These are phyloP conservation scores for Blepharisma undulans DNA, from an alignment of 169 alveolate species.

Conservation along the genomic window DNA sequence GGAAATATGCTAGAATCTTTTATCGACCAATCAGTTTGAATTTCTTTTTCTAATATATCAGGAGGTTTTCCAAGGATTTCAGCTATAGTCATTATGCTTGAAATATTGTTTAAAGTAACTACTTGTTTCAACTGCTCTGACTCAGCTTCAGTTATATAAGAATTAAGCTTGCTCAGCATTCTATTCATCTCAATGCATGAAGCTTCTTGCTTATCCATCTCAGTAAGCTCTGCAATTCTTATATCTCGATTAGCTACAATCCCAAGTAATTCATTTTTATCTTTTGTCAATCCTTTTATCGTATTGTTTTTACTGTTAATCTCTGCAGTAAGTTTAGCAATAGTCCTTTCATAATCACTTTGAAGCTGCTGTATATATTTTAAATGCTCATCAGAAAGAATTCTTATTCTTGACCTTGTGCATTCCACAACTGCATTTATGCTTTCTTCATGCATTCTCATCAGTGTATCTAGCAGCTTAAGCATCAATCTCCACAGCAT, in stretches of 20 bases:
- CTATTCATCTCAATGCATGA: slow-evolving; percentile 8
- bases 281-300: neutral
- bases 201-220: neutral
- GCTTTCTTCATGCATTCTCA: neutral
- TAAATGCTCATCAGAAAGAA: neutral
- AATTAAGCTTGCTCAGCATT: neutral
- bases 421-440: slow-evolving; percentile 7
- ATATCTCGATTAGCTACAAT: neutral
- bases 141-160: slow-evolving; percentile 23
- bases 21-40: neutral
- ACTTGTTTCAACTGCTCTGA: slow-evolving; percentile 32
- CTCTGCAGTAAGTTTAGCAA: neutral
- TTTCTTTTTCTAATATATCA: neutral
- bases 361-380: neutral
- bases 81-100: neutral
- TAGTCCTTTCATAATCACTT: neutral
- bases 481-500: slow-evolving; percentile 12
- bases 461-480: neutral
- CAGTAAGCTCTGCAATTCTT: slow-evolving; percentile 11
- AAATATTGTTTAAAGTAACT: neutral
- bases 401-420: neutral
- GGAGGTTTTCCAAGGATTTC: neutral
- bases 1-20: neutral
- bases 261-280: neutral
- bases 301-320: neutral